Evolutionary conservation across 306 rosid species (phyloP).

Genomic region (Mimosa pudica): DNA sequence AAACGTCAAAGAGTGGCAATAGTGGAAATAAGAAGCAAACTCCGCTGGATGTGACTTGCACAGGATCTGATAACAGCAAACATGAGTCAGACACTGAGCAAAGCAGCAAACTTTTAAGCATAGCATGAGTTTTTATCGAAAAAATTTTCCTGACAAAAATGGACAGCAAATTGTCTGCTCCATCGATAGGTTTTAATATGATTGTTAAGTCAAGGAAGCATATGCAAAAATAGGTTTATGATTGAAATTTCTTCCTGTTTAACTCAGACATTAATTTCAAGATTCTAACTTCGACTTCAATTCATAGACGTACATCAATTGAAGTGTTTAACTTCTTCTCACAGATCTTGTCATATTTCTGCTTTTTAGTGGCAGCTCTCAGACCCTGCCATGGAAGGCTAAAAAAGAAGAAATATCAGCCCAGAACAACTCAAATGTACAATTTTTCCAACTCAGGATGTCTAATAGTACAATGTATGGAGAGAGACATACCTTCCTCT

Average conservation of each 20-base stretch:
- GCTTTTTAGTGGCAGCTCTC: slow-evolving; percentile 74
- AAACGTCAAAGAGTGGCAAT: slow-evolving; percentile 70
- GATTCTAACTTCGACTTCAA: slow-evolving; percentile 2
- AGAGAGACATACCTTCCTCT: slow-evolving; percentile 72
- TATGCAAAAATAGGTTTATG: slow-evolving; percentile 18
- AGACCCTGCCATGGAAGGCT: slow-evolving; percentile 99
- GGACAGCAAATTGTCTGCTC: slow-evolving; percentile 12
- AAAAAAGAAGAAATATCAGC: slow-evolving; percentile 42
- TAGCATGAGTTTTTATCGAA: slow-evolving; percentile 17
- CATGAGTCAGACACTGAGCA: slow-evolving; percentile 23
- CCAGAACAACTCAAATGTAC: slow-evolving; percentile 17
- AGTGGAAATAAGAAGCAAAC: slow-evolving; percentile 70
- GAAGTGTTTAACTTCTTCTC: slow-evolving; percentile 83
- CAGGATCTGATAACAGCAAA: slow-evolving; percentile 50
- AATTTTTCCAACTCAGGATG: slow-evolving; percentile 16
- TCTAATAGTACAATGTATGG: slow-evolving; percentile 16
- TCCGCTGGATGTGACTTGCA: slow-evolving; percentile 70
- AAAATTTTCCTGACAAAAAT: slow-evolving; percentile 20
- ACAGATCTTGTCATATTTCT: slow-evolving; percentile 79
- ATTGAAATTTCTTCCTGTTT: slow-evolving; percentile 17
- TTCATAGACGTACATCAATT: slow-evolving; percentile 55
- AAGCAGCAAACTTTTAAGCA: slow-evolving; percentile 26
- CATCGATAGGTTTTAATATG: slow-evolving; percentile 16
- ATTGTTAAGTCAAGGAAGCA: slow-evolving; percentile 19
- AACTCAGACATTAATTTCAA: slow-evolving; percentile 24